phyloP scores from a whole-genome alignment of 495 filamentous ascomycete genomes.

The Penicillium pancosmium region DNA sequence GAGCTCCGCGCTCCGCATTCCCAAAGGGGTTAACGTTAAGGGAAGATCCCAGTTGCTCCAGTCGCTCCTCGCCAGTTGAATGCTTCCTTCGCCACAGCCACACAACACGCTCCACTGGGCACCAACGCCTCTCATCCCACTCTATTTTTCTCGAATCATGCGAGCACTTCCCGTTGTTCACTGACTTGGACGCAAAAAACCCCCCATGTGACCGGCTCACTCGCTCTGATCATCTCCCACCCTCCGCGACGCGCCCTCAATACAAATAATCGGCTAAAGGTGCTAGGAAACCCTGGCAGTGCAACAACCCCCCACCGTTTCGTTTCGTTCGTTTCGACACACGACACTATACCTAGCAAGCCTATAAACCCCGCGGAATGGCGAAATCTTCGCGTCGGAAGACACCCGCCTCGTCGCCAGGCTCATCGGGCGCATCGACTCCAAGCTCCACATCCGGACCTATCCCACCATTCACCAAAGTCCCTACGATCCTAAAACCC shows the following conservation, averaged over 20 bases:
- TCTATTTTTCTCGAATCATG: conserved; percentile 14
- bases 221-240: conserved; percentile 26
- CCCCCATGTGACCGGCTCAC: conserved; percentile 39
- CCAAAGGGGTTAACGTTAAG: conserved; percentile 30
- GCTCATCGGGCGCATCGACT: conserved; percentile 39
- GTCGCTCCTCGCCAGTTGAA: not conserved
- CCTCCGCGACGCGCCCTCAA: conserved; percentile 15
- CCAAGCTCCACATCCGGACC: conserved; percentile 43
- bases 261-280: conserved; percentile 12
- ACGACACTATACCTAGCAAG: no score
- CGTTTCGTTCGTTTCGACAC: not conserved
- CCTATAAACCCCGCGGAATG: conserved; percentile 22
- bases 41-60: not conserved
- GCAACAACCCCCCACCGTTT: not conserved
- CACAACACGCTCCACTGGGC: not conserved
- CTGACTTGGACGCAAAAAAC: conserved; percentile 11
- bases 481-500: conserved; percentile 58
- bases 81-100: conserved; percentile 6
- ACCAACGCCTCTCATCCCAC: not conserved
- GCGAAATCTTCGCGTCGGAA: conserved; percentile 43
- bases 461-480: conserved; percentile 64
- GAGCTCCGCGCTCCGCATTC: conserved; percentile 25
- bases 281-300: conserved; percentile 2
- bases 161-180: conserved; percentile 10
- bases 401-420: conserved; percentile 31